These are phyloP conservation scores for Vitis labrusca DNA, from an alignment of 164 flowering plant genomes.

Conservation along the genomic window DNA sequence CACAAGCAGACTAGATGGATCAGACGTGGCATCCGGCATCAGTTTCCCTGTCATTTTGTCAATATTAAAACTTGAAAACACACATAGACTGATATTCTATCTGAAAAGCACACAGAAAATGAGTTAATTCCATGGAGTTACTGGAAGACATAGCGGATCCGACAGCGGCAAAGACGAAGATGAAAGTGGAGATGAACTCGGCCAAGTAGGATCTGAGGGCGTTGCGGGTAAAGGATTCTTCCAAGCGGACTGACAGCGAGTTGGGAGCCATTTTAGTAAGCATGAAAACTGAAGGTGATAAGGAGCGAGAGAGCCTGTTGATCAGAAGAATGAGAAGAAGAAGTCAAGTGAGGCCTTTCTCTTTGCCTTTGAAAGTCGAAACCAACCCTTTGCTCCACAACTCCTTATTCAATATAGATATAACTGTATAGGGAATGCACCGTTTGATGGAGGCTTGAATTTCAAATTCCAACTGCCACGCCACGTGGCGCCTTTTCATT, in stretches of 20 bases:
- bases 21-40: slow-evolving; percentile 37
- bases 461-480: background rate
- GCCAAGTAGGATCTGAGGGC: slow-evolving; percentile 72
- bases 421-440: background rate
- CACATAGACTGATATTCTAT: no score
- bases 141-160: slow-evolving; percentile 70
- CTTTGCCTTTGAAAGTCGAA: no score
- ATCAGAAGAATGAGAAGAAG: no score
- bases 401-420: no score
- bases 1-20: slow-evolving; percentile 47
- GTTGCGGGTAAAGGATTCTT: slow-evolving; percentile 28
- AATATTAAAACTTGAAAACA: background rate
- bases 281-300: background rate
- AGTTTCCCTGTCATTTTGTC: slow-evolving; percentile 40
- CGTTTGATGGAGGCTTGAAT: background rate
- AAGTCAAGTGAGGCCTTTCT: no score
- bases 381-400: no score
- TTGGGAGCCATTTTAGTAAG: slow-evolving; percentile 33
- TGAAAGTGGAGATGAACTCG: slow-evolving; percentile 83
- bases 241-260: slow-evolving; percentile 28
- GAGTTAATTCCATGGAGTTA: slow-evolving; percentile 14
- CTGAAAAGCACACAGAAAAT: background rate
- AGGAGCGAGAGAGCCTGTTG: no score
- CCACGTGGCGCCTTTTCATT: background rate
- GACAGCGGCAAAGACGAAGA: slow-evolving; percentile 62